Percentiles rank a stretch among this genome's conserved stretches.
Conservation (phyloP, 2,329 filamentous ascomycete genomes). For the Cordyceps cateniannulata region DNA sequence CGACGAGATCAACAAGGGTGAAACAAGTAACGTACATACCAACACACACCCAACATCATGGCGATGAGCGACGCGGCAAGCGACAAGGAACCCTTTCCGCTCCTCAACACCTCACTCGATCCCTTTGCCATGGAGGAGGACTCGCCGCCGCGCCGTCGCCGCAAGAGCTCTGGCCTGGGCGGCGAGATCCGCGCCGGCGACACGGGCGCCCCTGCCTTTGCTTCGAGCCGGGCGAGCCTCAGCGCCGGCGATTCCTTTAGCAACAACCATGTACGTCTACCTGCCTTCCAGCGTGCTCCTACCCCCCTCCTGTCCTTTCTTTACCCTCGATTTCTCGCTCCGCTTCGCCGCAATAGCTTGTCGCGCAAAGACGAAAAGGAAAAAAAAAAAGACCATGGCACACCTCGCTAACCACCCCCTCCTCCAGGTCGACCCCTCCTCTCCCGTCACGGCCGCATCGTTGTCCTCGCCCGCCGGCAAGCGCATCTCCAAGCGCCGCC, state of each 20-base stretch:
- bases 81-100: slow-evolving; percentile 45
- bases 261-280: neutral
- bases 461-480: slow-evolving; percentile 23
- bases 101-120: slow-evolving; percentile 45
- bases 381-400: neutral
- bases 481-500: slow-evolving; percentile 47
- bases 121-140: slow-evolving; percentile 34
- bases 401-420: neutral
- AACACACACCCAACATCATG: neutral
- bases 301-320: too few relatives aligned
- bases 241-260: slow-evolving; percentile 16
- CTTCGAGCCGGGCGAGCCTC: slow-evolving; percentile 45
- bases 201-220: slow-evolving; percentile 48
- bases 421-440: slow-evolving; percentile 16
- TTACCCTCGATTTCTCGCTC: neutral
- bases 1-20: neutral
- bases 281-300: neutral
- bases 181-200: slow-evolving; percentile 48
- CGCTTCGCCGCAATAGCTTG: neutral
- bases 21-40: neutral
- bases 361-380: neutral
- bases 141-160: slow-evolving; percentile 36
- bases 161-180: slow-evolving; percentile 51
- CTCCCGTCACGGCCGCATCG: slow-evolving; percentile 5
- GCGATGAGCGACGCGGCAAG: slow-evolving; percentile 4